Evolutionary conservation across 2,329 filamentous ascomycete genomes (phyloP).

Genomic region (Cladobotryum protrusum): DNA sequence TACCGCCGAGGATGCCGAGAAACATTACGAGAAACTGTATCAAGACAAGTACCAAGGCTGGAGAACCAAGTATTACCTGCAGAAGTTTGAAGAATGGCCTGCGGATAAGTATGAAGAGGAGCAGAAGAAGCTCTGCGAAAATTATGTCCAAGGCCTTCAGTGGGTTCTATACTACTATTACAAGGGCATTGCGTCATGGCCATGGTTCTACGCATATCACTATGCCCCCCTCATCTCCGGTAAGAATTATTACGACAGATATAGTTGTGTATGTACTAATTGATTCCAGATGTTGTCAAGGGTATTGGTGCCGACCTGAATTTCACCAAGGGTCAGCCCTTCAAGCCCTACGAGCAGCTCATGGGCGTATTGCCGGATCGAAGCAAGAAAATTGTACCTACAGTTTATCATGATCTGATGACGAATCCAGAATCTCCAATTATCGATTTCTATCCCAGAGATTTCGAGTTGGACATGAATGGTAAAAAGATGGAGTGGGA

Average conservation of each 20-base stretch:
- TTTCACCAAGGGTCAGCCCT: constrained; percentile 91
- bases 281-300: constrained; percentile 69
- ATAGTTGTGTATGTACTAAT: constrained; percentile 19
- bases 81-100: constrained; percentile 84
- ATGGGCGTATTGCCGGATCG: constrained; percentile 98
- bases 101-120: constrained; percentile 69
- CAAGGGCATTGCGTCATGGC: constrained; percentile 93
- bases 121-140: constrained; percentile 77
- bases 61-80: constrained; percentile 90
- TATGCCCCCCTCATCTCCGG: constrained; percentile 95
- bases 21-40: constrained; percentile 76
- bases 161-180: constrained; percentile 99
- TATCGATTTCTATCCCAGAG: constrained; percentile 94
- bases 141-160: constrained; percentile 94
- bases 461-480: constrained; percentile 98
- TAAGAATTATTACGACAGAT: constrained; percentile 27
- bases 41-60: constrained; percentile 83
- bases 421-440: constrained; percentile 85
- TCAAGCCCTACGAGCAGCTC: constrained; percentile 89
- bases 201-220: constrained; percentile 96
- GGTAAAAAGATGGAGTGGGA: constrained; percentile 99
- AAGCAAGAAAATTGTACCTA: constrained; percentile 92
- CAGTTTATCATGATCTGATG: constrained; percentile 86
- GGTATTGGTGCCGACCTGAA: constrained; percentile 82
- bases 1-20: constrained; percentile 70